Evolutionary conservation across 306 rosid genomes (phyloP).

Genomic region (Cyamopsis tetragonoloba): DNA sequence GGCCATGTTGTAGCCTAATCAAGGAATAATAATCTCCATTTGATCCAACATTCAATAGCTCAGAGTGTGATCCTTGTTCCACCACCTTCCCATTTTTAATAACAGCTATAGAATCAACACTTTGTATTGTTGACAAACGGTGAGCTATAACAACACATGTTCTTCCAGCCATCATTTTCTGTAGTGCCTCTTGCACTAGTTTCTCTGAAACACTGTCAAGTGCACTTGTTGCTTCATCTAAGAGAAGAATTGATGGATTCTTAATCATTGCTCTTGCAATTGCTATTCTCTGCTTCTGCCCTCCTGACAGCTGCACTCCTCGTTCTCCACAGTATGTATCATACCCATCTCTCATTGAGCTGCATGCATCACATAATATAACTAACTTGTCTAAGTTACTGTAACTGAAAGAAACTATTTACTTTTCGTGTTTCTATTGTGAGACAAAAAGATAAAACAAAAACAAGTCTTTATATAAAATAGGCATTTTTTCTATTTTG

Average conservation of each 20-base stretch:
- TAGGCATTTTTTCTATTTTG: too few relatives aligned
- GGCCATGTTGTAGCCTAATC: slow-evolving; percentile 48
- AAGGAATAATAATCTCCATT: slow-evolving; percentile 58
- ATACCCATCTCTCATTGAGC: slow-evolving; percentile 68
- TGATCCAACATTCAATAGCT: slow-evolving; percentile 37
- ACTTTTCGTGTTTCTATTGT: background rate
- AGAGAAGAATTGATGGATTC: slow-evolving; percentile 60
- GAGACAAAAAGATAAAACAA: background rate
- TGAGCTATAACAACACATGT: slow-evolving; percentile 76
- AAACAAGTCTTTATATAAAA: too few relatives aligned
- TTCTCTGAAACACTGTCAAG: slow-evolving; percentile 71
- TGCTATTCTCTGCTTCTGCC: slow-evolving; percentile 83
- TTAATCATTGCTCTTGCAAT: slow-evolving; percentile 73
- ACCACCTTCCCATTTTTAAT: slow-evolving; percentile 57
- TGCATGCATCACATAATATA: slow-evolving; percentile 46
- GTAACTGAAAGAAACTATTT: background rate
- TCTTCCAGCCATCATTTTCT: slow-evolving; percentile 77
- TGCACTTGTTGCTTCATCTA: slow-evolving; percentile 87
- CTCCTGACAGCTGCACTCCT: slow-evolving; percentile 81
- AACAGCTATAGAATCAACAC: slow-evolving; percentile 55
- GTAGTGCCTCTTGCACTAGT: slow-evolving; percentile 67
- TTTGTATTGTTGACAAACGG: slow-evolving; percentile 68
- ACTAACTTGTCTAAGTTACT: too few relatives aligned
- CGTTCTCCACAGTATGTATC: slow-evolving; percentile 75
- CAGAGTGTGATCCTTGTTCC: slow-evolving; percentile 58